phyloP scores from a whole-genome alignment of 23 red algal genomes.

The Gracilaria gracilis region DNA sequence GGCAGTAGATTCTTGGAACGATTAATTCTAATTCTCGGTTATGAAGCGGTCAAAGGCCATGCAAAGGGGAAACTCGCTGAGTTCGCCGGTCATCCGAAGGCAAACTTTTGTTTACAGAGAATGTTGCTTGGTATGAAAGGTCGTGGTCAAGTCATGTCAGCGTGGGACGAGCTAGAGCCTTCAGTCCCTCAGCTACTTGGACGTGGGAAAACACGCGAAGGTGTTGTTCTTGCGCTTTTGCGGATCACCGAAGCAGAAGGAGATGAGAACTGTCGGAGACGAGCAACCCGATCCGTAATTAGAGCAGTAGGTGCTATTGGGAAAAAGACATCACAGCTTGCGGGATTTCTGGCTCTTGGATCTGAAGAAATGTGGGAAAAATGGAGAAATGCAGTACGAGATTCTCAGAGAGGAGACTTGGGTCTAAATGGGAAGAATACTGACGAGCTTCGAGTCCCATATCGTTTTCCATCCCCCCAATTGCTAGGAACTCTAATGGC shows the following conservation, averaged over 20 bases:
- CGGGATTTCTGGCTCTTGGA: constrained; percentile 39
- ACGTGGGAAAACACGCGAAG: constrained; percentile 53
- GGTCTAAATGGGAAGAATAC: constrained; percentile 32
- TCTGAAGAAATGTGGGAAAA: constrained; percentile 47
- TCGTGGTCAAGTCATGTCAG: constrained; percentile 54
- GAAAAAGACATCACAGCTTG: constrained; percentile 27
- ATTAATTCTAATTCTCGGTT: constrained; percentile 48
- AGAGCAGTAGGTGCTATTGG: constrained; percentile 50
- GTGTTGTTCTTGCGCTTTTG: constrained; percentile 60
- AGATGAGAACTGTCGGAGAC: constrained; percentile 61
- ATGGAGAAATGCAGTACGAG: constrained; percentile 40
- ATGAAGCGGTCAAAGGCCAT: constrained; percentile 6
- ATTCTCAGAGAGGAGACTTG: constrained; percentile 7
- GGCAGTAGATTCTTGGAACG: constrained; percentile 67
- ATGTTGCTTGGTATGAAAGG: constrained; percentile 54
- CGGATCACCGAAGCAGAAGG: constrained; percentile 65
- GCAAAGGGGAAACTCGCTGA: constrained; percentile 38
- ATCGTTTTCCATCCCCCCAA: not conserved
- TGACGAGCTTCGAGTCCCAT: constrained; percentile 39
- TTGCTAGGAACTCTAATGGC: constrained; percentile 64
- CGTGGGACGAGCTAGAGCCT: constrained; percentile 65
- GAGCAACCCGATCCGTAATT: constrained; percentile 36
- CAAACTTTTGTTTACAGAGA: constrained; percentile 66
- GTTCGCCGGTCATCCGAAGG: constrained; percentile 36
- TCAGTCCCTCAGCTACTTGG: constrained; percentile 26